Base-by-base conservation (phyloP, 179 eudicot species). In the Drosera spatulata region DNA sequence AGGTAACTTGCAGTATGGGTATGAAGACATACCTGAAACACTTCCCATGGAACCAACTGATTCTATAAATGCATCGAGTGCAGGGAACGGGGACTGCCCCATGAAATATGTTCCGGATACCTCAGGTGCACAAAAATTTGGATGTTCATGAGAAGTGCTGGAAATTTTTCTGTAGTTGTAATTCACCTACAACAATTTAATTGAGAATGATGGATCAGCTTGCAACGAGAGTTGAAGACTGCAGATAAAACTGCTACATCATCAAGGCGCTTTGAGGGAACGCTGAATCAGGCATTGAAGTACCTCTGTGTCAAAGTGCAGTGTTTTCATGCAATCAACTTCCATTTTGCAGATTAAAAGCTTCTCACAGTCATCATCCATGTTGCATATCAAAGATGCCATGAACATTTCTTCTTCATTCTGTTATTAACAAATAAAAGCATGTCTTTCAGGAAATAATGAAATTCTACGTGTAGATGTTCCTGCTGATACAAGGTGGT, bases 241-340 rank as follows among this genome's bases (percentile, higher is more conserved):
- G n/a, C n/a, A n/a, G n/a, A n/a, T n/a, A n/a, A n/a, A n/a, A n/a
- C n/a, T n/a, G n/a, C n/a, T n/a, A n/a, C n/a, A n/a, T n/a, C n/a
- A n/a, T n/a, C n/a, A n/a, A n/a, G n/a, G n/a, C n/a, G n/a, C n/a
- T n/a, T n/a, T n/a, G n/a, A n/a, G n/a, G n/a, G n/a, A n/a, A n/a
- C n/a, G n/a, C n/a, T n/a, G n/a, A n/a, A n/a, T n/a, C n/a, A n/a
- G n/a, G n/a, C n/a, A n/a, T n/a, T n/a, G 40, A 41, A 61, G n/a
- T 83, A 93, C 99, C 93, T 93, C 96, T 45, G 96, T 80, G 64
- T 86, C 89, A 71, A 86, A 89, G 10, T 78, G 93, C 76, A 93
- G 74, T 57, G 86, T 75, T 79, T 86, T 93, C 67, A 84, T 78
- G 62, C 96, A 93, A 48, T 93, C 99, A 65, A 80, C 64, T 67